These are phyloP conservation scores for Gracilaria domingensis DNA, from an alignment of 23 red algal species.

Conservation along the genomic window DNA sequence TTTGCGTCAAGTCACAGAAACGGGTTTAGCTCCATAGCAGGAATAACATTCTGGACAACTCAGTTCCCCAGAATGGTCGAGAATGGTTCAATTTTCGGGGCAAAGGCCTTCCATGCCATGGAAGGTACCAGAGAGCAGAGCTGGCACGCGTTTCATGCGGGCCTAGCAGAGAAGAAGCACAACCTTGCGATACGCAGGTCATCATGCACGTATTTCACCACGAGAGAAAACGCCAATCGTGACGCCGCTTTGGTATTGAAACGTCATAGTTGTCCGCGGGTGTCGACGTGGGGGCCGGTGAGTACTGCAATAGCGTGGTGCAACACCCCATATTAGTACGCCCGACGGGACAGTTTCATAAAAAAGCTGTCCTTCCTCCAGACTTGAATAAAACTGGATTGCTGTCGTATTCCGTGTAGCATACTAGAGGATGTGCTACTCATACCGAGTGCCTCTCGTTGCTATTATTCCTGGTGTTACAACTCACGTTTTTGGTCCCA, in stretches of 20 bases:
- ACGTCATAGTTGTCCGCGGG: neutral
- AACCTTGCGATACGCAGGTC: neutral
- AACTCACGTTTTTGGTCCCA: neutral
- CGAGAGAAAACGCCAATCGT: neutral
- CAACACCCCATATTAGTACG: too few species aligned
- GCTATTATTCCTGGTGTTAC: neutral
- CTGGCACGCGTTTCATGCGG: neutral
- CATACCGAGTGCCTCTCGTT: neutral
- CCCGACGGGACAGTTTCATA: neutral
- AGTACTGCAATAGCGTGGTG: neutral
- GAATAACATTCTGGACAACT: slow-evolving; percentile 17
- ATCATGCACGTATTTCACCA: neutral
- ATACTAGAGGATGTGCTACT: neutral
- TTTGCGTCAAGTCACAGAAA: slow-evolving; percentile 40
- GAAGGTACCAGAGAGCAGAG: neutral
- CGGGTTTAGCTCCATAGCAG: neutral
- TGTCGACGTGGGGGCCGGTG: slow-evolving; percentile 32
- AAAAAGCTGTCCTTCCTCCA: neutral
- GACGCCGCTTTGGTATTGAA: slow-evolving; percentile 10
- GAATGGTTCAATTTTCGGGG: neutral
- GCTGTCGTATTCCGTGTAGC: neutral
- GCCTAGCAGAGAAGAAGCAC: slow-evolving; percentile 21
- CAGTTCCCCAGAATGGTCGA: too few species aligned
- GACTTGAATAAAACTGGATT: neutral
- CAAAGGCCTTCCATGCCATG: slow-evolving; percentile 15